Conservation (phyloP, 1,284 basidiomycete species). For the Cutaneotrichosporon cutaneum region DNA sequence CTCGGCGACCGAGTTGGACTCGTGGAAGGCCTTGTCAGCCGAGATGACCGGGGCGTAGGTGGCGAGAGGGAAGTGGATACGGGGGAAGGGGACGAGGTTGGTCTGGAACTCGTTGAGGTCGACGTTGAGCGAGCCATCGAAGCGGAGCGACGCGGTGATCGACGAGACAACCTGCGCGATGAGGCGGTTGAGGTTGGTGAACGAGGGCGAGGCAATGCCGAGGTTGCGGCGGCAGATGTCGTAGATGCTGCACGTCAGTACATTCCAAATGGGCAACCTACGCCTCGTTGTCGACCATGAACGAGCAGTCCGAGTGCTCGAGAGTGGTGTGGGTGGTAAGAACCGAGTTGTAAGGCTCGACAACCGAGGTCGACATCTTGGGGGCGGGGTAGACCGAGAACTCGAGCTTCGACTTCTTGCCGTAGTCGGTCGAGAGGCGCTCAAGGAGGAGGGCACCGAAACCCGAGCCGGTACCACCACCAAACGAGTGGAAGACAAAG, state of each 20-base stretch:
- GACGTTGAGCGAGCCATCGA: constrained; percentile 97
- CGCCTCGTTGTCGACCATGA: constrained; percentile 98
- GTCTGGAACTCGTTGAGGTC: constrained; percentile 99
- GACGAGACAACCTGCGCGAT: constrained; percentile 99
- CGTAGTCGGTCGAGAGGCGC: constrained; percentile 93
- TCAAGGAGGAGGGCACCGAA: constrained; percentile 97
- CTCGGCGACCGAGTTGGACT: constrained; percentile 95
- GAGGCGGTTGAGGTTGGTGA: constrained; percentile 92
- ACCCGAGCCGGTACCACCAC: constrained; percentile 98
- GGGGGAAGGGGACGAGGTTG: constrained; percentile 94
- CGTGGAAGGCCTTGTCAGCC: constrained; percentile 72
- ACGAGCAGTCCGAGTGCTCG: constrained; percentile 98
- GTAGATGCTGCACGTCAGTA: constrained; percentile 65
- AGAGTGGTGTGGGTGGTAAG: constrained; percentile 98
- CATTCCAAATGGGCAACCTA: constrained; percentile 28
- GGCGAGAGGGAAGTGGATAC: constrained; percentile 97
- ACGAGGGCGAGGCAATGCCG: constrained; percentile 80
- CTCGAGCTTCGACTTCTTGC: constrained; percentile 99
- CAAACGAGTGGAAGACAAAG: constrained; percentile 99
- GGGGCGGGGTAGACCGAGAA: constrained; percentile 98
- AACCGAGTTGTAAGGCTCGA: constrained; percentile 99
- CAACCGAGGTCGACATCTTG: constrained; percentile 90
- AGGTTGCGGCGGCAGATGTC: constrained; percentile 98
- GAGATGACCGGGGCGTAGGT: constrained; percentile 95
- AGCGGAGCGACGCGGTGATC: constrained; percentile 93